These are phyloP conservation scores for Pythium volutum DNA, from an alignment of 352 stramenopile genomes.

Conservation along the genomic window DNA sequence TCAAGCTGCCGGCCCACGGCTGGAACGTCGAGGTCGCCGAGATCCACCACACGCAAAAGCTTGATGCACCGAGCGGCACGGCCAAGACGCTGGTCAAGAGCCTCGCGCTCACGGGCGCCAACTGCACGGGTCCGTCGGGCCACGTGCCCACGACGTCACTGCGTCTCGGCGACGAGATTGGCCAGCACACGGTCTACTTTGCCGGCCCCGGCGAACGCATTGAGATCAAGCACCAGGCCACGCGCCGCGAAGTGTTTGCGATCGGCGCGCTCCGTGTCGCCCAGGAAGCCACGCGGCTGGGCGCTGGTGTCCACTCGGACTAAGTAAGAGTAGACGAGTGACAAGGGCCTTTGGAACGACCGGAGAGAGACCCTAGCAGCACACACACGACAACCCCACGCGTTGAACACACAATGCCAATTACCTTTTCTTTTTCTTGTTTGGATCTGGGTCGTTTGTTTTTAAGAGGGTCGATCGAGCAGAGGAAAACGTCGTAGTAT, in stretches of 20 bases:
- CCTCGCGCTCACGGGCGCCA: slow-evolving; percentile 49
- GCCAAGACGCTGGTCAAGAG: slow-evolving; percentile 78
- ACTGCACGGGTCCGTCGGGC: slow-evolving; percentile 44
- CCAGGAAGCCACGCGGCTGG: slow-evolving; percentile 44
- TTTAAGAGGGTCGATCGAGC: too few relatives aligned
- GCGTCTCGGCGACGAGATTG: slow-evolving; percentile 78
- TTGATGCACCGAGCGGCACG: slow-evolving; percentile 77
- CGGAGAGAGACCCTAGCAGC: neutral
- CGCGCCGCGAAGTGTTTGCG: slow-evolving; percentile 77
- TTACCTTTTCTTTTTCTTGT: too few relatives aligned
- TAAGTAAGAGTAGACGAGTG: slow-evolving; percentile 16
- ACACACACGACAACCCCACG: too few relatives aligned
- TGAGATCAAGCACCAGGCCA: slow-evolving; percentile 83
- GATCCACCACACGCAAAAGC: slow-evolving; percentile 87
- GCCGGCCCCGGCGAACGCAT: slow-evolving; percentile 74
- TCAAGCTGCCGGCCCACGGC: slow-evolving; percentile 63
- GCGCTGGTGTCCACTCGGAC: slow-evolving; percentile 63
- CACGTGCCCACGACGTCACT: slow-evolving; percentile 62
- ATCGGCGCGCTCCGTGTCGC: slow-evolving; percentile 68
- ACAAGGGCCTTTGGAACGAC: too few relatives aligned
- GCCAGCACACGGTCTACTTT: slow-evolving; percentile 82
- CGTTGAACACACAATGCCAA: too few relatives aligned
- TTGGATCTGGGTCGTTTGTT: too few relatives aligned
- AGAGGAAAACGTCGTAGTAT: too few relatives aligned
- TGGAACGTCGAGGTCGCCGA: slow-evolving; percentile 84